Evolutionary conservation across 2,329 filamentous ascomycete genomes (phyloP), one percentile per base, ranked within the genome.

Genomic region (Pochonia chlamydosporia): DNA sequence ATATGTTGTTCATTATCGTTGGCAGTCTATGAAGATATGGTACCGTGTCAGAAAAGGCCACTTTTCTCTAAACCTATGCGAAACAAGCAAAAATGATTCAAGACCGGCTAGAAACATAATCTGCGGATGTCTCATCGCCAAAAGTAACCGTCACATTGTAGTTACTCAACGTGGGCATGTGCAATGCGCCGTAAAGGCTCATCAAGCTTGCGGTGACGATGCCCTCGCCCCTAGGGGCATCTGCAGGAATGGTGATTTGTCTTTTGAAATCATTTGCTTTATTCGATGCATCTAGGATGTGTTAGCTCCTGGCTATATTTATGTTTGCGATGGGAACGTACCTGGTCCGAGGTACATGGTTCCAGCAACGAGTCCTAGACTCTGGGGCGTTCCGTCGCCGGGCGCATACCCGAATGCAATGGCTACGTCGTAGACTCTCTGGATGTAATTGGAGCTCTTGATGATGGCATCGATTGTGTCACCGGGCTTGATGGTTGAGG

Each of bases 351-450:
- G 62, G 50, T 68, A 68, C 40, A 59, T 53, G 1, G 61, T 65
- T 13, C 52, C 52, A 2, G 59, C 24, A 23, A 62, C 57, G 2
- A 23, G 43, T 16, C 69, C 69, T 0, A 72, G 55, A 4, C 55
- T 53, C 8, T 49, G 48, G 0, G 56, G 54, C 50, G 52, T 63
- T 4, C 53, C 63, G 2, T 54, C 49, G 8, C 51, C 55, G 1
- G 54, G 41, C 3, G 51, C 43, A 50, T 62, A 66, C 31, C 72
- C 72, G 52, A 72, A 71, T 24, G 66, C 69, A 9, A 74, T 63
- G 44, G 70, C 63, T 3, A 75, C 59, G 51, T 76, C 71, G 52
- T 63, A 57, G 25, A 72, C 66, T 44, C 59, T 46, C 56, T 75
- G 71, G 57, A 71, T 69, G 61, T 72, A 74, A 59, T 65, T 63